These are phyloP conservation scores for Pseudonitzschia multiseries DNA, from an alignment of 108 stramenopile genomes.

Conservation along the genomic window DNA sequence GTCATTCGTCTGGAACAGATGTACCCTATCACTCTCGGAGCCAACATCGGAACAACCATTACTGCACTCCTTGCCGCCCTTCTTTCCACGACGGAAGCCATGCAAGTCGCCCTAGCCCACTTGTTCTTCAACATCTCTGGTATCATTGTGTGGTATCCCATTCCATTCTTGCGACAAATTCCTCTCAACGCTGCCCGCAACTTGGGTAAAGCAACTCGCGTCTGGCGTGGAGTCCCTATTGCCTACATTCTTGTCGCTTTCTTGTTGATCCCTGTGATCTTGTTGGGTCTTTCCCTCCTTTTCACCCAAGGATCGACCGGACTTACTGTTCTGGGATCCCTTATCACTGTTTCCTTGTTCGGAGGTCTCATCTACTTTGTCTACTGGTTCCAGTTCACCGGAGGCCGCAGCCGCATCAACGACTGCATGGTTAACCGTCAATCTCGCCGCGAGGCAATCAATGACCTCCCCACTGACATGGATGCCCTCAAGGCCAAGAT, in stretches of 20 bases:
- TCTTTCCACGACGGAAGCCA: conserved; percentile 38
- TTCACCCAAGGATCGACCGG: conserved; percentile 59
- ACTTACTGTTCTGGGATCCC: conserved; percentile 62
- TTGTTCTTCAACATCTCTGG: conserved; percentile 86
- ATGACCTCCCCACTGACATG: conserved; percentile 53
- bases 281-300: conserved; percentile 60
- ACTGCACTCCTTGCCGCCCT: conserved; percentile 71
- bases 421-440: conserved; percentile 47
- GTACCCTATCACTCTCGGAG: conserved; percentile 85
- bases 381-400: conserved; percentile 52
- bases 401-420: conserved; percentile 35
- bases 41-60: conserved; percentile 87
- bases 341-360: conserved; percentile 49
- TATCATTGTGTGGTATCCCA: conserved; percentile 81
- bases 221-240: conserved; percentile 59
- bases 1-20: conserved; percentile 73
- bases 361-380: conserved; percentile 32
- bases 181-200: conserved; percentile 60
- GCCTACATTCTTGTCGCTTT: conserved; percentile 74
- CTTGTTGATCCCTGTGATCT: conserved; percentile 53
- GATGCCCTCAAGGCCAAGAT: conserved; percentile 44
- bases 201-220: conserved; percentile 62
- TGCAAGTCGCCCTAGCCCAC: conserved; percentile 79
- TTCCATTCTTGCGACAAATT: conserved; percentile 74
- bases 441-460: conserved; percentile 26